phyloP scores from a whole-genome alignment of 2,329 filamentous ascomycete species.

The Alternaria longipes region DNA sequence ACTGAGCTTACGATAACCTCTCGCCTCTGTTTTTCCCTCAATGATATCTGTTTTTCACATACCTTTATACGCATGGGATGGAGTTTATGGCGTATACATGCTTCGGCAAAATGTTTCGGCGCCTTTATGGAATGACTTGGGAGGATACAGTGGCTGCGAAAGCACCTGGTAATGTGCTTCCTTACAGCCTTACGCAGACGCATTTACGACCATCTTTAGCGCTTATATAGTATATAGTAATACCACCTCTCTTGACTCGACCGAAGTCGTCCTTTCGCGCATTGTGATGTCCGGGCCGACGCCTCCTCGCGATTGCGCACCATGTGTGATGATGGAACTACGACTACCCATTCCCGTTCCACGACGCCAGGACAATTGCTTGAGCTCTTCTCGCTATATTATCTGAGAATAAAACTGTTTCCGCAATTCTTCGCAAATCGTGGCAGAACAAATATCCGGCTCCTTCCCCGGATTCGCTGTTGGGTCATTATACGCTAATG shows the following conservation, averaged over 20 bases:
- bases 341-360: neutral
- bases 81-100: slow-evolving; percentile 21
- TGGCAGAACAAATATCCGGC: slow-evolving; percentile 2
- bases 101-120: slow-evolving; percentile 8
- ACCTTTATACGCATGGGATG: slow-evolving; percentile 17
- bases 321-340: neutral
- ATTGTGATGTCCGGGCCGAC: neutral
- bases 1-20: slow-evolving; percentile 25
- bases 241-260: slow-evolving; percentile 9
- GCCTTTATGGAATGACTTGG: slow-evolving; percentile 1
- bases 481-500: slow-evolving; percentile 5
- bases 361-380: neutral
- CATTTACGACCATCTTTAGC: slow-evolving; percentile 14
- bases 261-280: neutral
- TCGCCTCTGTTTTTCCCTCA: slow-evolving; percentile 1
- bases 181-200: neutral
- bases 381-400: neutral
- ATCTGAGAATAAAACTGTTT: neutral
- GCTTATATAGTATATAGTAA: slow-evolving; percentile 31
- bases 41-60: slow-evolving; percentile 15
- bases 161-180: slow-evolving; percentile 3
- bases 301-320: neutral
- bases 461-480: slow-evolving; percentile 2
- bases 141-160: neutral
- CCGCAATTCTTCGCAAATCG: neutral